phyloP scores from a whole-genome alignment of 2,329 filamentous ascomycete genomes.

The Alternaria sp. region DNA sequence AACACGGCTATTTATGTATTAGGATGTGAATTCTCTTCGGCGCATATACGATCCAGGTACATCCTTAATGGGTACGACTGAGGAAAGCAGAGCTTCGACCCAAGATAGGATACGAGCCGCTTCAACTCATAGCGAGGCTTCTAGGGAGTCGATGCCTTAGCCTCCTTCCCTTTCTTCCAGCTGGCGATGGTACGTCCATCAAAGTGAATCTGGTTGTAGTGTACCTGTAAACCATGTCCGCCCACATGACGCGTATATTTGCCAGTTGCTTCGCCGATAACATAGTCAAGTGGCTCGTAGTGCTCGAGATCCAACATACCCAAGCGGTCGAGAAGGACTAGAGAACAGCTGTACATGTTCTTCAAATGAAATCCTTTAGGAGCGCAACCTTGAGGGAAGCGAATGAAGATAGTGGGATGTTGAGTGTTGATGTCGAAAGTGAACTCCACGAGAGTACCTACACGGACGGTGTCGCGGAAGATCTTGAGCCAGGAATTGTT shows the following conservation, averaged over 20 bases:
- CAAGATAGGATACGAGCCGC: not conserved
- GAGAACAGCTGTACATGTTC: not conserved
- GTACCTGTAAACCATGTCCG: not conserved
- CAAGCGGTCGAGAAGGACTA: not conserved
- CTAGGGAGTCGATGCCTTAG: not conserved
- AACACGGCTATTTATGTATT: not conserved
- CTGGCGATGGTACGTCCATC: not conserved
- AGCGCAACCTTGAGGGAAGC: not conserved
- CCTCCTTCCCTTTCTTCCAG: not conserved
- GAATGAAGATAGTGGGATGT: not conserved
- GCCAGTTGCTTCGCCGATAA: not conserved
- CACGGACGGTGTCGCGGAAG: not conserved
- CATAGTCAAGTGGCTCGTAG: not conserved
- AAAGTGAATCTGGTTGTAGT: not conserved
- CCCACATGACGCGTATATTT: not conserved
- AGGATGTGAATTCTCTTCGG: not conserved
- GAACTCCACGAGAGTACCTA: not conserved
- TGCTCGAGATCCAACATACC: not conserved
- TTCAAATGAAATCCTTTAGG: not conserved
- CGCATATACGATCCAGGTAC: not conserved
- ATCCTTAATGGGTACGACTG: not conserved
- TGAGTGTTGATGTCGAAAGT: not conserved
- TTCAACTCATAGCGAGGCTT: not conserved
- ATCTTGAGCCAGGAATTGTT: not conserved
- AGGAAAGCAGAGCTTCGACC: not conserved